These are phyloP conservation scores for Trichoderma endophyticum DNA, from an alignment of 2,329 filamentous ascomycete genomes.

Conservation along the genomic window DNA sequence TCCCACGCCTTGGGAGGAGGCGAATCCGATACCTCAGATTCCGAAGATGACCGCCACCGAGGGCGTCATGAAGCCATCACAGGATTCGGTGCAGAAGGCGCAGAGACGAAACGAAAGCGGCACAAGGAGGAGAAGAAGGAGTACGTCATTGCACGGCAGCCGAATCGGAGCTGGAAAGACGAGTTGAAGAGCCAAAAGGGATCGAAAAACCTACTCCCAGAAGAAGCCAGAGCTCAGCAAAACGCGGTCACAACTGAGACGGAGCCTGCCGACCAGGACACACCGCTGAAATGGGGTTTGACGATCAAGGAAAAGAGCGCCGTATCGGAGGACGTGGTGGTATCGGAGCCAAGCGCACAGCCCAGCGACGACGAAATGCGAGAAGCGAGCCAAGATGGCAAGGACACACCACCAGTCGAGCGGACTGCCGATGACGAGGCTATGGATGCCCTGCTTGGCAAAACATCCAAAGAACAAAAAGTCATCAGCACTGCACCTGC, in stretches of 20 bases:
- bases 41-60: conserved; percentile 28
- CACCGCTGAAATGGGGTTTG: conserved; percentile 56
- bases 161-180: conserved; percentile 62
- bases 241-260: conserved; percentile 31
- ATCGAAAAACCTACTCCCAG: conserved; percentile 57
- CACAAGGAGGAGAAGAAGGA: conserved; percentile 32
- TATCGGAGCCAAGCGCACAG: not conserved
- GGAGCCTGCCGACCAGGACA: conserved; percentile 45
- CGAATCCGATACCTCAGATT: conserved; percentile 42
- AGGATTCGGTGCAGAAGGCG: conserved; percentile 46
- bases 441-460: conserved; percentile 63
- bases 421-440: conserved; percentile 50
- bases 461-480: conserved; percentile 42
- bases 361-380: not conserved
- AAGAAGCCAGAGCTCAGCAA: conserved; percentile 48
- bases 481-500: conserved; percentile 48
- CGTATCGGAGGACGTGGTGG: conserved; percentile 51
- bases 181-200: conserved; percentile 47
- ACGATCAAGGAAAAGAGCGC: conserved; percentile 47
- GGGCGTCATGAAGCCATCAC: conserved; percentile 47
- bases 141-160: conserved; percentile 55
- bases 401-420: conserved; percentile 12
- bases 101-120: conserved; percentile 39
- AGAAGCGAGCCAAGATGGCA: conserved; percentile 2
- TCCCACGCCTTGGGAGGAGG: conserved; percentile 40